These are phyloP conservation scores for Thermothielavioides terrestris DNA, from an alignment of 495 filamentous ascomycete genomes.

Conservation along the genomic window DNA sequence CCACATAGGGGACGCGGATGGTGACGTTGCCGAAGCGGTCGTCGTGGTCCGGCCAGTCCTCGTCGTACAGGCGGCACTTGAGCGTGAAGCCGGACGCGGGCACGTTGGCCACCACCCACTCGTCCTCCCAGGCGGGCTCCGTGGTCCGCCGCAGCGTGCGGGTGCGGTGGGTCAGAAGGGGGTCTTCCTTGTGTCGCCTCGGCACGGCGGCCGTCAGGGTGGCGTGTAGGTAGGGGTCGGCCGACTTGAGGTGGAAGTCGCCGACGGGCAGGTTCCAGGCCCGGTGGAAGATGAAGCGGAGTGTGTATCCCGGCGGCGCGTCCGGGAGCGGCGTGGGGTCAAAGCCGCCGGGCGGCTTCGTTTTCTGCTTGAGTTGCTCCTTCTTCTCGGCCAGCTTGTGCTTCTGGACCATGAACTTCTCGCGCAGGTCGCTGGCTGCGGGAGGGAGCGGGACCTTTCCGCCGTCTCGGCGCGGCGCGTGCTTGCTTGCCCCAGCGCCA, in stretches of 20 bases:
- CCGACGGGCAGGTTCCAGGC: slow-evolving; percentile 72
- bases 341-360: slow-evolving; percentile 68
- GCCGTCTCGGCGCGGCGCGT: neutral
- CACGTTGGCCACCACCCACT: slow-evolving; percentile 83
- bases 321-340: slow-evolving; percentile 68
- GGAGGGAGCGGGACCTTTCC: neutral
- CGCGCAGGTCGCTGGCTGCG: slow-evolving; percentile 19
- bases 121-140: slow-evolving; percentile 71
- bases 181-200: slow-evolving; percentile 71
- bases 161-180: slow-evolving; percentile 61
- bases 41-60: slow-evolving; percentile 79
- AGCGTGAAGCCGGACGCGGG: slow-evolving; percentile 68
- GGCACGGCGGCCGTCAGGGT: slow-evolving; percentile 55
- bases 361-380: slow-evolving; percentile 49
- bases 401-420: slow-evolving; percentile 48
- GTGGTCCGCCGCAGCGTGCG: slow-evolving; percentile 60
- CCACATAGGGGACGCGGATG: slow-evolving; percentile 48
- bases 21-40: slow-evolving; percentile 81
- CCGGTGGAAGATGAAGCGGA: slow-evolving; percentile 77
- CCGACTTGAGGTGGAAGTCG: slow-evolving; percentile 66
- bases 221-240: slow-evolving; percentile 75
- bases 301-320: slow-evolving; percentile 65
- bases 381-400: slow-evolving; percentile 46
- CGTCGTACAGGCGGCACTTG: slow-evolving; percentile 77
- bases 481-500: neutral